Evolutionary conservation across 164 flowering plant genomes (phyloP).

Genomic region (Chimonanthus salicifolius): DNA sequence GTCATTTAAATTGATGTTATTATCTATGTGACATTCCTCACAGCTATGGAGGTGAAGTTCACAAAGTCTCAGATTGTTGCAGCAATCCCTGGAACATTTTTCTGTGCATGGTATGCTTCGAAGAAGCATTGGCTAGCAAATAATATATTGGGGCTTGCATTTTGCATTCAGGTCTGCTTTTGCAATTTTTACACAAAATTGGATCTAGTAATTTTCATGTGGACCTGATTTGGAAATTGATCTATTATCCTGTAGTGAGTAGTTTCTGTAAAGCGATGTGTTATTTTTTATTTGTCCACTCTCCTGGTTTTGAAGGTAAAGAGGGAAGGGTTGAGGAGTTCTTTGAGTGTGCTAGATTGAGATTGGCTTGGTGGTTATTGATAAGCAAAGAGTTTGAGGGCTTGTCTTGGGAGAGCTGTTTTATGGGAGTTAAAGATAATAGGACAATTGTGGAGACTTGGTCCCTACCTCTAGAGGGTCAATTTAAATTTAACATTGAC

Average conservation of each 20-base stretch:
- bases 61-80: constrained; percentile 91
- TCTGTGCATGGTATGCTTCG: constrained; percentile 93
- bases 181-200: background rate
- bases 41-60: constrained; percentile 92
- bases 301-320: too few species aligned
- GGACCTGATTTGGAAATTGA: background rate
- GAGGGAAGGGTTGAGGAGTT: too few species aligned
- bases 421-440: too few species aligned
- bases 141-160: constrained; percentile 87
- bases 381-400: too few species aligned
- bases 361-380: too few species aligned
- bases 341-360: too few species aligned
- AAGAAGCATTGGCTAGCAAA: constrained; percentile 98
- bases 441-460: too few species aligned
- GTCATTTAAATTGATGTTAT: background rate
- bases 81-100: constrained; percentile 89
- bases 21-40: constrained; percentile 17
- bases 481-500: too few species aligned
- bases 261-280: too few species aligned
- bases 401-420: too few species aligned
- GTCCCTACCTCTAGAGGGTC: too few species aligned
- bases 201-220: background rate
- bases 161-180: constrained; percentile 85
- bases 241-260: background rate
- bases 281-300: too few species aligned